Evolutionary conservation across 148 eudicot species (phyloP).

Genomic region (Cornus florida): DNA sequence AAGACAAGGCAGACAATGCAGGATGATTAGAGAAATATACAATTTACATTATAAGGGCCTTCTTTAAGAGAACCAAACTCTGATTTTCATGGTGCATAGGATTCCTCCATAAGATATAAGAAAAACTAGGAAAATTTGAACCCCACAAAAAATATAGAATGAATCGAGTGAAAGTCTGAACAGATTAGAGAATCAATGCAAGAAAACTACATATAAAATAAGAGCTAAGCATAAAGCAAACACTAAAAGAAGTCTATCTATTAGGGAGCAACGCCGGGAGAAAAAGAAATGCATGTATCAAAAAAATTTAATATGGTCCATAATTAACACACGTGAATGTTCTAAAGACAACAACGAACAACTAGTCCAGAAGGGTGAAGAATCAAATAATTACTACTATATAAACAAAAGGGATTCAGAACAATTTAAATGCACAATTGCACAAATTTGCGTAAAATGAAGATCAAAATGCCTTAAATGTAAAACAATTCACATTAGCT

Average conservation of each 20-base stretch:
- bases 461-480: neutral
- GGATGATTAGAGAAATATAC: too few species aligned
- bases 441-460: too few species aligned
- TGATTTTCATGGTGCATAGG: neutral
- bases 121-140: too few species aligned
- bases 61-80: neutral
- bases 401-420: neutral
- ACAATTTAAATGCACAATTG: neutral
- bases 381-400: too few species aligned
- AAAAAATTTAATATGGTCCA: neutral
- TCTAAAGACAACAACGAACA: neutral
- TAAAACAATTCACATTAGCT: neutral
- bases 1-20: too few species aligned
- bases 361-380: neutral
- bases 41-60: neutral
- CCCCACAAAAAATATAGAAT: too few species aligned
- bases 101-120: neutral
- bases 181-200: neutral
- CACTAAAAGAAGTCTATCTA: neutral
- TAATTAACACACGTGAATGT: neutral
- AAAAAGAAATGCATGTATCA: neutral
- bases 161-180: neutral
- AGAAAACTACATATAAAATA: too few species aligned
- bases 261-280: neutral
- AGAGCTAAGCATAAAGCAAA: neutral